phyloP scores from a whole-genome alignment of 2,329 filamentous ascomycete species.

The Byssoonygena ceratinophila region DNA sequence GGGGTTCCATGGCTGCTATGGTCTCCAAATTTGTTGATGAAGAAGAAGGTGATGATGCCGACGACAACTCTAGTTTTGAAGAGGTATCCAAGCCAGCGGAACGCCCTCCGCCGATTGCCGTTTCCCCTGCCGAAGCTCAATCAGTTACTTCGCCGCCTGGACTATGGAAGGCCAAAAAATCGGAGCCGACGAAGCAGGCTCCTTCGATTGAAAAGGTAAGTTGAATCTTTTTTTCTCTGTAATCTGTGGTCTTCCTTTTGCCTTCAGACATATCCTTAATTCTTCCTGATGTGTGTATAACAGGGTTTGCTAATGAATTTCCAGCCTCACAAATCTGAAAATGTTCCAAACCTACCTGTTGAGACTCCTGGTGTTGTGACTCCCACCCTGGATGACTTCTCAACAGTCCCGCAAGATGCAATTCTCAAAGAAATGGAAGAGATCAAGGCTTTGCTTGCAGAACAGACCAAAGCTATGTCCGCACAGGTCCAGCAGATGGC shows the following conservation, averaged over 20 bases:
- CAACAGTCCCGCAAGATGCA: constrained; percentile 35
- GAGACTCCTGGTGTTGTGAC: constrained; percentile 31
- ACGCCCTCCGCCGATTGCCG: constrained; percentile 38
- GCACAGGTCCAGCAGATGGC: constrained; percentile 68
- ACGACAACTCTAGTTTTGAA: constrained; percentile 73
- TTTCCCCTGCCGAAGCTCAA: constrained; percentile 22
- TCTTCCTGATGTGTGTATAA: neutral
- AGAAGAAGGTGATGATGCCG: constrained; percentile 45
- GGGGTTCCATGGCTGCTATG: constrained; percentile 72
- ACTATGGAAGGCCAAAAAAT: constrained; percentile 13
- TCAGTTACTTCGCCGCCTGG: constrained; percentile 10
- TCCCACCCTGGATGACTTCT: constrained; percentile 23
- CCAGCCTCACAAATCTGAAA: neutral
- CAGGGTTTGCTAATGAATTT: neutral
- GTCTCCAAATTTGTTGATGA: constrained; percentile 78
- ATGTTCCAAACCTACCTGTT: constrained; percentile 16
- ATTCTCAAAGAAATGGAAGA: constrained; percentile 59
- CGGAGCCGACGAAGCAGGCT: constrained; percentile 2
- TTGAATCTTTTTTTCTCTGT: neutral
- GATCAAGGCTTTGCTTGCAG: constrained; percentile 66
- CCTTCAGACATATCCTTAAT: neutral
- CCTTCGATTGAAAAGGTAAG: constrained; percentile 11
- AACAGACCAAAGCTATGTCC: constrained; percentile 65
- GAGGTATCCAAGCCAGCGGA: constrained; percentile 67
- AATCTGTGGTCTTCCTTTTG: neutral